Percentiles rank a stretch among this genome's conserved stretches.
Conservation (phyloP, 2,329 filamentous ascomycete genomes). For the Ophioceras dolichostomum region DNA sequence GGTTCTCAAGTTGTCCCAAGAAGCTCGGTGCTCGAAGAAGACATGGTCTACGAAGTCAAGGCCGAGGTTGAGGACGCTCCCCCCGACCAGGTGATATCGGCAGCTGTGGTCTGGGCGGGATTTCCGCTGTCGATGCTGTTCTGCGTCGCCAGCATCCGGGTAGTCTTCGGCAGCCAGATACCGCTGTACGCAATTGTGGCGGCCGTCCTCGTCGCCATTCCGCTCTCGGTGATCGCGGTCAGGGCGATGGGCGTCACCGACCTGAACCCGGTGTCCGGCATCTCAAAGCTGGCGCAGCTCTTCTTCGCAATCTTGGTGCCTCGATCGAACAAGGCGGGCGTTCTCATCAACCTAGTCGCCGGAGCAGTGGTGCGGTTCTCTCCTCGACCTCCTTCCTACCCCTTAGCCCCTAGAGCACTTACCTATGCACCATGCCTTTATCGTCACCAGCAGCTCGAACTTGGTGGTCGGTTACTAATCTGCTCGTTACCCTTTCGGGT, state of each 20-base stretch:
- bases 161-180: slow-evolving; percentile 63
- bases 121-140: slow-evolving; percentile 65
- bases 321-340: slow-evolving; percentile 63
- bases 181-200: slow-evolving; percentile 63
- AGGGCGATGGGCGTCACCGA: slow-evolving; percentile 62
- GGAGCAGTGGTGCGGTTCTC: slow-evolving; percentile 58
- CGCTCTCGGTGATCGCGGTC: slow-evolving; percentile 65
- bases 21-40: not conserved
- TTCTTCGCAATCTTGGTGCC: slow-evolving; percentile 90
- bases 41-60: too few species aligned
- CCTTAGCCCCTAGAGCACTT: not conserved
- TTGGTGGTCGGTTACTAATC: too few species aligned
- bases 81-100: slow-evolving; percentile 66
- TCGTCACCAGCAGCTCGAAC: not conserved
- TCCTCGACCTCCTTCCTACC: too few species aligned
- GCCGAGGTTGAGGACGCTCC: slow-evolving; percentile 64
- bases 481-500: too few species aligned
- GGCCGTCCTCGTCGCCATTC: slow-evolving; percentile 73
- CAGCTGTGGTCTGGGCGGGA: slow-evolving; percentile 58
- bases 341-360: slow-evolving; percentile 91
- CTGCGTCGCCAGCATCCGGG: slow-evolving; percentile 69
- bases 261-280: slow-evolving; percentile 90
- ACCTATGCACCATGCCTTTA: too few species aligned
- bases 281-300: slow-evolving; percentile 90
- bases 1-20: too few species aligned